Evolutionary conservation across 768 basidiomycete genomes (phyloP).

Genomic region (Zangia roseola): DNA sequence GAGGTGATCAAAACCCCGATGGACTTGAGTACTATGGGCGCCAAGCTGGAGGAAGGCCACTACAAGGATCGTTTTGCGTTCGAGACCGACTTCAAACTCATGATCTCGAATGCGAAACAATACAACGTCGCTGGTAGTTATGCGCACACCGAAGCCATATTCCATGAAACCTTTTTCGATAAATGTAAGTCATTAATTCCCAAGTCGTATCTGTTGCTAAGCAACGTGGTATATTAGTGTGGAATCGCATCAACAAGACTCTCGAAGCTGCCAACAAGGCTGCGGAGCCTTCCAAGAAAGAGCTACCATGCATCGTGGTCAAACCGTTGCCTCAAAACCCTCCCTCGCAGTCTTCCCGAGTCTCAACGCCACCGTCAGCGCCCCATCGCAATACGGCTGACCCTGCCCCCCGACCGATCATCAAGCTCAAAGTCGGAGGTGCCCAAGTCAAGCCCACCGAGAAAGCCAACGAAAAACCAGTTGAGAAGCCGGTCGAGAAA

Average conservation of each 20-base stretch:
- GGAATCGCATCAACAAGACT: conserved; percentile 85
- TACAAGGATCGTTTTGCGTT: conserved; percentile 86
- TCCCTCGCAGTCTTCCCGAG: conserved; percentile 8
- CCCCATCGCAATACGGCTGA: conserved; percentile 16
- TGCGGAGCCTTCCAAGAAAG: conserved; percentile 22
- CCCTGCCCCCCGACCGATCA: conserved; percentile 49
- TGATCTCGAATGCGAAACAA: conserved; percentile 81
- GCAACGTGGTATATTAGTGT: conserved; percentile 52
- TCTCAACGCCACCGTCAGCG: conserved; percentile 11
- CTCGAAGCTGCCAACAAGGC: conserved; percentile 63
- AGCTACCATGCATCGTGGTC: conserved; percentile 25
- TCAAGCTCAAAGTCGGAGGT: conserved; percentile 68
- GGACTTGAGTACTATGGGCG: conserved; percentile 87
- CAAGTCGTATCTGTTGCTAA: conserved; percentile 7
- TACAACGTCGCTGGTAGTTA: conserved; percentile 77
- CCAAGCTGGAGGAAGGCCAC: conserved; percentile 82
- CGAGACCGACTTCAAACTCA: conserved; percentile 81
- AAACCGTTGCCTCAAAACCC: conserved; percentile 22
- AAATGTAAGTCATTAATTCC: conserved; percentile 56
- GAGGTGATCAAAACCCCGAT: conserved; percentile 89
- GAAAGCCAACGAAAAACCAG: conserved; percentile 28
- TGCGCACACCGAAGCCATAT: conserved; percentile 72
- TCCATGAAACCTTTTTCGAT: conserved; percentile 80
- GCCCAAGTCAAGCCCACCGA: conserved; percentile 36
- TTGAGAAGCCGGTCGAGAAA: conserved; percentile 25